Base-by-base conservation (phyloP, 805 yeast species). In the Deakozyma indianensis region DNA sequence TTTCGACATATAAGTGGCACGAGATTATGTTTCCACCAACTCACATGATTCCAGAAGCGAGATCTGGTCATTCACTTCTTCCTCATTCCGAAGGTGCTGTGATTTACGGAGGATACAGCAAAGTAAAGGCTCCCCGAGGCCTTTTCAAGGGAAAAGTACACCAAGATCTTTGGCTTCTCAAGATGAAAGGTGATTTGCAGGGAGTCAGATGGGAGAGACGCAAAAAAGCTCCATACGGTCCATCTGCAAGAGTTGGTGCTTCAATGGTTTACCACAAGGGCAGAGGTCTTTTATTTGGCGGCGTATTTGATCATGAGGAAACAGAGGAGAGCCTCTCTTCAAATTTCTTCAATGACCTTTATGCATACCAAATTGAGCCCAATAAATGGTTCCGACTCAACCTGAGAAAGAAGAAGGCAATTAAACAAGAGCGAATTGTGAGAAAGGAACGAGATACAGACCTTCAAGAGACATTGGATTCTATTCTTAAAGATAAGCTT, bases 181-280 rank as follows among this genome's bases (percentile, higher is more conserved):
- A 82, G 56, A 85, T 90, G 94, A 85, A 84, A 59, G 64, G 81
- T 18, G 96, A 90, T 58, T 70, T 87, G 16, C 73, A 75, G 48
- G 81, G 73, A 2, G 70, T 83, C 3, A 68, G 94, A 51, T 88
- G 95, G 83, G 97, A 92, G 63, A 72, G 96, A 58, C 75, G 94
- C 52, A 75, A 84, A 50, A 86, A 84, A 53, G 90, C 85, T 58
- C 95, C 95, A 2, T 83, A 80, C 59, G 87, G 80, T 49, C 96
- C 96, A 3, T 76, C 90, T 1, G 83, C 96, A 14, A 74, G 97
- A 55, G 96, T 85, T n/a, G 97, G 98, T 0, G 83, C 94, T 57
- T 80, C 94, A 3, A 75, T 90, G 80, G 87, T 79, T 7, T 71
- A 71, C 52, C 97, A 90, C 63, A 83, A 84, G 55, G 94, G 94